A percentile compares a stretch with the other conserved stretches of the same genome.
Evolutionary conservation across 768 basidiomycete species (phyloP).

Genomic region (Gloeostereum incarnatum): DNA sequence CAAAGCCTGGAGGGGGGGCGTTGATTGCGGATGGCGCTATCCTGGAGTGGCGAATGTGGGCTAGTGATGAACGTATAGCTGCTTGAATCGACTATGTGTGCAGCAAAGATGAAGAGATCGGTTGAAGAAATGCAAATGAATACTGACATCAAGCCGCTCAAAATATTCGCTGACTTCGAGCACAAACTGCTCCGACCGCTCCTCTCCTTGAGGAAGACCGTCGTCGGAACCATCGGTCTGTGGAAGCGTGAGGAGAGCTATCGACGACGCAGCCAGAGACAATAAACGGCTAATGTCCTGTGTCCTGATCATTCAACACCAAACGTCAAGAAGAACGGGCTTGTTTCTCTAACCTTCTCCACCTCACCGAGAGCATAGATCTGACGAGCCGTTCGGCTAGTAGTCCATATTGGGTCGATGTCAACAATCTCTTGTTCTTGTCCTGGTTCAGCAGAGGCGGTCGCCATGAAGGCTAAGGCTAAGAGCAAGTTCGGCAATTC

Average conservation of each 20-base stretch:
- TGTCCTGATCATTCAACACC: background rate
- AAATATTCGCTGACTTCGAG: slow-evolving; percentile 82
- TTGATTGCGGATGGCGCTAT: slow-evolving; percentile 86
- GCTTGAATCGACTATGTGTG: slow-evolving; percentile 60
- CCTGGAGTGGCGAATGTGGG: slow-evolving; percentile 73
- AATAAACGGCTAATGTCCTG: slow-evolving; percentile 76
- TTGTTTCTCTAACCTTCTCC: slow-evolving; percentile 48
- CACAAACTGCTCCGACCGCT: slow-evolving; percentile 80
- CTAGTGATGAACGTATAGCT: slow-evolving; percentile 67
- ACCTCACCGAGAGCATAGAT: slow-evolving; percentile 76
- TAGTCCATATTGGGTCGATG: slow-evolving; percentile 74
- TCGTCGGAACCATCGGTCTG: slow-evolving; percentile 69
- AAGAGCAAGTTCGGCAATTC: no score
- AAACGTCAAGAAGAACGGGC: no score
- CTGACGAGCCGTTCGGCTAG: slow-evolving; percentile 72
- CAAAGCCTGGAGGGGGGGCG: slow-evolving; percentile 61
- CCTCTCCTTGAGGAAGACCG: slow-evolving; percentile 67
- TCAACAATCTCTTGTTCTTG: slow-evolving; percentile 23
- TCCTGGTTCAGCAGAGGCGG: slow-evolving; percentile 20
- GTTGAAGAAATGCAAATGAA: background rate
- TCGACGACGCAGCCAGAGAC: slow-evolving; percentile 66
- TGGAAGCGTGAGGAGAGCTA: slow-evolving; percentile 73
- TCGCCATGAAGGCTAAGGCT: slow-evolving; percentile 13
- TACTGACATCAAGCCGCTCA: slow-evolving; percentile 64
- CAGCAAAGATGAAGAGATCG: slow-evolving; percentile 1